Evolutionary conservation across 371 early-diverging fungal genomes (phyloP), one percentile per base, ranked within the genome.

Genomic region (Mortierella sp.): DNA sequence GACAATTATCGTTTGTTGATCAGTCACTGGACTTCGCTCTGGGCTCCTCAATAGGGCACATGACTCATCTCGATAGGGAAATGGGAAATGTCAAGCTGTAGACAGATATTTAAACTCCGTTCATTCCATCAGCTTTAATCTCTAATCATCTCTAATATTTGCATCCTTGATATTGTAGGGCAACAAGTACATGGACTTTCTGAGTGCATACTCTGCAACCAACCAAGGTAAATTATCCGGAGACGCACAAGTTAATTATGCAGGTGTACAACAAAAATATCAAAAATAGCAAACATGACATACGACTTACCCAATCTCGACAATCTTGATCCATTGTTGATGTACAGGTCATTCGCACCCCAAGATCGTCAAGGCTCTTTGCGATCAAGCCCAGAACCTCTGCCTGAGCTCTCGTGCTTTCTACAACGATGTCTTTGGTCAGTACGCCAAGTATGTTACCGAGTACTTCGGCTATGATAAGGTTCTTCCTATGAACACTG

Each of bases 401-500:
- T 90, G 94, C 41, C 89, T 98, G 70, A 93, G 93, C 65, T 99
- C 99, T 53, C 91, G 98, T 58, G 98, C 98, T 8, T 99, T 99
- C 85, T 96, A 97, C 87, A 98, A 97, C 85, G 95, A 97, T 74
- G 88, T 93, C 58, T 97, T 97, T 85, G 96, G 97, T 21, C 80
- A 87, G 61, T 97, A 93, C 76, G 97, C 97, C 63, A 93, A 96
- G 83, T 98, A 93, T 77, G 86, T 99, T 63, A 93, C 97, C 24
- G 92, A 94, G 78, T 96, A 92, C 85, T 99, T 99, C 88, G 96
- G 96, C 2, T 97, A 94, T 75, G 98, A 98, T 65, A 98, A 97
- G 97, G 96, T 99, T 47, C 88, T 98, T 65, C 98, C 98, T 59
- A 96, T 97, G 93, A 99, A 99, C 91, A 98, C 98, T 11, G 99